Base-by-base conservation (phyloP, 352 stramenopile genomes). In the Achlya hypogyna region DNA sequence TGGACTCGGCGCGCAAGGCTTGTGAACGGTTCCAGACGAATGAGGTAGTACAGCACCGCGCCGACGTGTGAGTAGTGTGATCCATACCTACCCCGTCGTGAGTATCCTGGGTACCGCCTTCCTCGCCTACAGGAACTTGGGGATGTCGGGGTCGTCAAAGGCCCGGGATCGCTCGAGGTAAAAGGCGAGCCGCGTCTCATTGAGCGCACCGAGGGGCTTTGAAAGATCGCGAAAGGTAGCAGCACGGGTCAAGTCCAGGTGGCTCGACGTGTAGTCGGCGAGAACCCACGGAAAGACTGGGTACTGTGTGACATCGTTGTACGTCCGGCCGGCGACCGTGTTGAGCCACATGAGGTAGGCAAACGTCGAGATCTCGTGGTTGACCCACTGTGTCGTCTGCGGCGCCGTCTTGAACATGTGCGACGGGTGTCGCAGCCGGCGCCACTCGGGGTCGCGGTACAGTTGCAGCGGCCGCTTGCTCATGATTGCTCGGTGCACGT, bases 11-110 rank as follows among this genome's bases (percentile, higher is more conserved):
- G 53, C 8, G 94, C 89, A 52, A 99, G 88, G 27, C 94, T 87
- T 4, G 95, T 98, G 77, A 99, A 99, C 12, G 97, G 97, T 74
- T 99, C 96, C n/a, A 99, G 72, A 9, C 98, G 91, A 74, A 99
- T 92, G 28, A 99, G 77, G 73, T 99, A 99, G 75, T 98, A 98
- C 4, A 99, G 82, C 5, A 99, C 97, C 70, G 98, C 97, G 0
- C 96, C 97, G 23, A 93, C 87, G 65, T 95, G 91, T 10, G 86
- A 95, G 70, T 95, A 95, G 65, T 95, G 86, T 9, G 86, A 89
- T 10, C 86, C 86, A 66, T 95, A 95, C 83, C 84, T 95, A 74
- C 14, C 4, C 8, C 14, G 45, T 52, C 43, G 43, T 28, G 9
- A 9, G 5, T 28, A 52, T 27, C 43, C 18, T 10, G 9, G 22